Conservation (phyloP, 2,329 filamentous ascomycete species). For the Verticillium klebahnii region DNA sequence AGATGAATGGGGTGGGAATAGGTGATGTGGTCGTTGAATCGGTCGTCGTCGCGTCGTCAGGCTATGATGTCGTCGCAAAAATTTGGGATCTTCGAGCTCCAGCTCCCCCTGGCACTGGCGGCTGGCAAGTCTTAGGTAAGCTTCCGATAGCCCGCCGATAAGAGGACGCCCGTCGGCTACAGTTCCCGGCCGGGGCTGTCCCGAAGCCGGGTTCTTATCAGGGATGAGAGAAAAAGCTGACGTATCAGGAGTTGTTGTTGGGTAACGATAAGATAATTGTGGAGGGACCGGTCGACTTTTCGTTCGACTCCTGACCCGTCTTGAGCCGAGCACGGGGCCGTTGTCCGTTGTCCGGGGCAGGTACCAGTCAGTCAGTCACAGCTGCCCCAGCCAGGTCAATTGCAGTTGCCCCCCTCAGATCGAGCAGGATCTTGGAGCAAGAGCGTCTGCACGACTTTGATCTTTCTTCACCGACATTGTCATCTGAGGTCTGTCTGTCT, state of each 20-base stretch:
- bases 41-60: slow-evolving; percentile 1
- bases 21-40: background rate
- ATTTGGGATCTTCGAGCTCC: background rate
- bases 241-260: background rate
- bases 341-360: background rate
- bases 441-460: background rate
- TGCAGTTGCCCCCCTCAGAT: background rate
- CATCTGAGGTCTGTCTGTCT: background rate
- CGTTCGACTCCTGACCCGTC: background rate
- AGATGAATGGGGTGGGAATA: background rate
- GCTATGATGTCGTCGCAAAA: slow-evolving; percentile 5
- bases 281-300: background rate
- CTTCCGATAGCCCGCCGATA: background rate
- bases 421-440: background rate
- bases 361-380: background rate
- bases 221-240: background rate
- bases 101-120: background rate
- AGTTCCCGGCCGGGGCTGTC: background rate
- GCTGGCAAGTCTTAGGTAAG: background rate
- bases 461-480: background rate
- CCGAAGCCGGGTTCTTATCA: background rate
- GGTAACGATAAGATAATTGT: slow-evolving; percentile 1
- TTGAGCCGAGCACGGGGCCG: background rate
- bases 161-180: background rate
- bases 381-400: background rate